Evolutionary conservation across 352 stramenopile species (phyloP), one percentile per base, ranked within the genome.

Genomic region (Aphanomyces cochlioides): DNA sequence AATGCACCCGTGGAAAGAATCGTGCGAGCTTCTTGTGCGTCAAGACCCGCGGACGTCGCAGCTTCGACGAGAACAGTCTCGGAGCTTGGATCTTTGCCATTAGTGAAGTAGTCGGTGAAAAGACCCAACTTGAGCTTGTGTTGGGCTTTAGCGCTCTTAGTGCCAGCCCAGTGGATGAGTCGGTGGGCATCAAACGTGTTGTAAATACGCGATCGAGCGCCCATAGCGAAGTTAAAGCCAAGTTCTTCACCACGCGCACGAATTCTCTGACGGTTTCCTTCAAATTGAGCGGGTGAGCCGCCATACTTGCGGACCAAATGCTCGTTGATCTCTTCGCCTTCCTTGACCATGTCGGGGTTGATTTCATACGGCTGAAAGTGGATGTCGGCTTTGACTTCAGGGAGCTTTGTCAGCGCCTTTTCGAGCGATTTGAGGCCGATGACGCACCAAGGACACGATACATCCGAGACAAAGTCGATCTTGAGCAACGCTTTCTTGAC

Each of bases 291-390:
- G n/a, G 50, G n/a, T 3, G n/a, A 21, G 7, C 50, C 37, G 8
- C 50, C 50, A 3, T 21, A 58, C 50, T 58, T 58, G 50, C 50
- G 50, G n/a, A 3, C 50, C 45, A 53, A 53, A 53, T 53, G 45
- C 45, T 53, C 45, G 45, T 53, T 53, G n/a, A 53, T 53, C 50
- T 58, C 50, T 19, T 58, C n/a, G 50, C 50, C 50, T 58, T 58
- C n/a, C n/a, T 58, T 21, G 50, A 34, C n/a, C 8, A 58, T 19
- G 50, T 8, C 37, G 13, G 45, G 45, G 45, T 53, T 53, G 45
- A 53, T 53, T 19, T 53, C 45, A 19, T 2, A 53, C 2, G 45
- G 45, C 45, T 53, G 13, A 53, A 53, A 53, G 2, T 53, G 45
- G 13, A 53, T 15, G 45, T 53, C 45, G 13, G n/a, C 45, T 15